Conservation (phyloP, 2,329 filamentous ascomycete genomes). For the Aspergillus jensenii region DNA sequence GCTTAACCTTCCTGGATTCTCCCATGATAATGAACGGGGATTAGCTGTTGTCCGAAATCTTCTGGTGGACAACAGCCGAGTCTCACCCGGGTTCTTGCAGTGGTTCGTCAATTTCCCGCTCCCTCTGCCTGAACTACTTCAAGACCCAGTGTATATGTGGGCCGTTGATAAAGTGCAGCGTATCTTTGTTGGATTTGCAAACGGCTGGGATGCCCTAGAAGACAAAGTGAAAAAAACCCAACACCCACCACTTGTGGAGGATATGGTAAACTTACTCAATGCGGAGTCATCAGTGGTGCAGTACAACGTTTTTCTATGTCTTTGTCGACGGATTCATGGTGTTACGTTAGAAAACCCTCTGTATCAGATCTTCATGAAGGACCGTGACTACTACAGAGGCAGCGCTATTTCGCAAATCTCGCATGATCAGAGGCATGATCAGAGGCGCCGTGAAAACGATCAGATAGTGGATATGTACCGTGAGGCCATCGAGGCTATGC, state of each 20-base stretch:
- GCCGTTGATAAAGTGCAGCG: slow-evolving; percentile 40
- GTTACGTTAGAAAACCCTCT: slow-evolving; percentile 14
- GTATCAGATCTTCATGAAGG: slow-evolving; percentile 19
- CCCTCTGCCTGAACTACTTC: slow-evolving; percentile 26
- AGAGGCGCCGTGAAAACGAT: slow-evolving; percentile 15
- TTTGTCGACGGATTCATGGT: slow-evolving; percentile 29
- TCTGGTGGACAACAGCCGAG: slow-evolving; percentile 46
- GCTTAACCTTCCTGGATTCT: slow-evolving; percentile 38
- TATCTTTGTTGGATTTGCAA: slow-evolving; percentile 48
- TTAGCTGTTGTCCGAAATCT: slow-evolving; percentile 43
- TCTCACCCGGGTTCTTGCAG: slow-evolving; percentile 41
- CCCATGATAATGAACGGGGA: slow-evolving; percentile 27
- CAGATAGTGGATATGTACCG: slow-evolving; percentile 18
- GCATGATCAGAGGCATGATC: background rate
- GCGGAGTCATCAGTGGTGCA: slow-evolving; percentile 56
- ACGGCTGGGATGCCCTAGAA: slow-evolving; percentile 41
- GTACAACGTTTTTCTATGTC: slow-evolving; percentile 50
- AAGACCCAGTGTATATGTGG: slow-evolving; percentile 33
- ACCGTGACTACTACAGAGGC: slow-evolving; percentile 19
- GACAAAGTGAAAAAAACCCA: slow-evolving; percentile 33
- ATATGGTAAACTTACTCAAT: slow-evolving; percentile 51
- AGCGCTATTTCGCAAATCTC: slow-evolving; percentile 2
- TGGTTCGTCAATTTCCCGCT: slow-evolving; percentile 54
- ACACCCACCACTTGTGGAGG: slow-evolving; percentile 58
- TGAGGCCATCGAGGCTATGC: background rate